Percentiles rank a stretch among this genome's conserved stretches.
phyloP scores from a whole-genome alignment of 2,329 filamentous ascomycete genomes.

The Zymoseptoria pseudotritici region DNA sequence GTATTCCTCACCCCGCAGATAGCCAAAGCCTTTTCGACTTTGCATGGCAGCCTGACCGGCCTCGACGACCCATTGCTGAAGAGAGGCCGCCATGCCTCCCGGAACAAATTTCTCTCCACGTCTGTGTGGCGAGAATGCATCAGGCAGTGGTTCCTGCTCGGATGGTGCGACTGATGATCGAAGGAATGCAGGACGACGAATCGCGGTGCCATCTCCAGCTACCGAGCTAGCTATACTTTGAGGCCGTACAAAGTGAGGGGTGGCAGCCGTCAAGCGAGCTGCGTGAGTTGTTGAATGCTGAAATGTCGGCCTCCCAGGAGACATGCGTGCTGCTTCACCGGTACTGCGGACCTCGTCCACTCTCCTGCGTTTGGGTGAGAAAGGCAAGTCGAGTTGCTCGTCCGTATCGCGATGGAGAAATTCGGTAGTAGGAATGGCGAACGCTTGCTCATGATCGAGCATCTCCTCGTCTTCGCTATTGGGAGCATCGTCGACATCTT shows the following conservation, averaged over 20 bases:
- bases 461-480: constrained; percentile 22
- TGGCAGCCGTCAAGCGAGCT: constrained; percentile 5
- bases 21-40: constrained; percentile 18
- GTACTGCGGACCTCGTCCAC: constrained; percentile 10
- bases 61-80: constrained; percentile 47
- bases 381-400: constrained; percentile 9
- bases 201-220: constrained; percentile 2
- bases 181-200: constrained; percentile 33
- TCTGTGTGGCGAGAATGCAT: constrained; percentile 48
- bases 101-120: constrained; percentile 43
- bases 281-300: constrained; percentile 14
- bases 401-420: constrained; percentile 4
- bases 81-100: constrained; percentile 42
- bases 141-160: constrained; percentile 37
- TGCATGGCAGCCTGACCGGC: constrained; percentile 24
- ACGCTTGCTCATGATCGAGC: constrained; percentile 17
- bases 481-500: constrained; percentile 23
- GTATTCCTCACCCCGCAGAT: constrained; percentile 20
- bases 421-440: constrained; percentile 12
- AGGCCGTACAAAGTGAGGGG: constrained; percentile 10
- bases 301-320: constrained; percentile 13
- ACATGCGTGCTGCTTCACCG: not conserved
- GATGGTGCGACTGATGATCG: constrained; percentile 28
- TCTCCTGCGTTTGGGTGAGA: constrained; percentile 26
- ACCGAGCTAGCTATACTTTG: constrained; percentile 8